Percentiles rank a stretch among this genome's conserved stretches.
phyloP scores from a whole-genome alignment of 2,329 filamentous ascomycete species.

The Lecanicillium sp. region DNA sequence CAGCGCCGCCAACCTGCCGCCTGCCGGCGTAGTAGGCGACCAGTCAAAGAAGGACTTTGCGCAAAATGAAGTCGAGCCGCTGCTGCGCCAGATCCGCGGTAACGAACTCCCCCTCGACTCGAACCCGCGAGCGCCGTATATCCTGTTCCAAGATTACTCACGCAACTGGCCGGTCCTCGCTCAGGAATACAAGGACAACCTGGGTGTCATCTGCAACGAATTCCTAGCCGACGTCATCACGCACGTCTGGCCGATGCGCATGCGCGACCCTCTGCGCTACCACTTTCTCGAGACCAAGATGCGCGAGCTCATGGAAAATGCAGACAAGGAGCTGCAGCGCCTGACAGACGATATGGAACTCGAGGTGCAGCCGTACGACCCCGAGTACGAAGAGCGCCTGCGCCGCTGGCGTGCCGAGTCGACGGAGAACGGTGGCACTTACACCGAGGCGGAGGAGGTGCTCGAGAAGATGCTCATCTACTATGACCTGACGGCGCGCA shows the following conservation, averaged over 20 bases:
- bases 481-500: slow-evolving; percentile 44
- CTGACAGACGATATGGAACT: slow-evolving; percentile 44
- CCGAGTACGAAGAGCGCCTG: slow-evolving; percentile 44
- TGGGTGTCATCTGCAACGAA: slow-evolving; percentile 46
- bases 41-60: slow-evolving; percentile 40
- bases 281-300: slow-evolving; percentile 43
- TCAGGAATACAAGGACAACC: slow-evolving; percentile 46
- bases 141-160: slow-evolving; percentile 46
- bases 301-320: slow-evolving; percentile 36
- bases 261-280: slow-evolving; percentile 41
- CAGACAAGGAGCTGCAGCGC: slow-evolving; percentile 36
- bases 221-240: slow-evolving; percentile 44
- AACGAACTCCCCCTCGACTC: slow-evolving; percentile 46
- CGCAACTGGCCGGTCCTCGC: slow-evolving; percentile 45
- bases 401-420: slow-evolving; percentile 36
- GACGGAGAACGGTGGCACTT: slow-evolving; percentile 35
- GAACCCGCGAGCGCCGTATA: slow-evolving; percentile 45
- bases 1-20: slow-evolving; percentile 17
- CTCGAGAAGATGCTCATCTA: slow-evolving; percentile 50
- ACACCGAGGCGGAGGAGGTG: slow-evolving; percentile 44
- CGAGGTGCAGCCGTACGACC: slow-evolving; percentile 45
- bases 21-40: slow-evolving; percentile 23
- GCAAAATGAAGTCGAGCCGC: slow-evolving; percentile 38
- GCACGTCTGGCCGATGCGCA: slow-evolving; percentile 41
- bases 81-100: slow-evolving; percentile 41